These are phyloP conservation scores for Geosmithia morbida DNA, from an alignment of 2,329 filamentous ascomycete species.

Conservation along the genomic window DNA sequence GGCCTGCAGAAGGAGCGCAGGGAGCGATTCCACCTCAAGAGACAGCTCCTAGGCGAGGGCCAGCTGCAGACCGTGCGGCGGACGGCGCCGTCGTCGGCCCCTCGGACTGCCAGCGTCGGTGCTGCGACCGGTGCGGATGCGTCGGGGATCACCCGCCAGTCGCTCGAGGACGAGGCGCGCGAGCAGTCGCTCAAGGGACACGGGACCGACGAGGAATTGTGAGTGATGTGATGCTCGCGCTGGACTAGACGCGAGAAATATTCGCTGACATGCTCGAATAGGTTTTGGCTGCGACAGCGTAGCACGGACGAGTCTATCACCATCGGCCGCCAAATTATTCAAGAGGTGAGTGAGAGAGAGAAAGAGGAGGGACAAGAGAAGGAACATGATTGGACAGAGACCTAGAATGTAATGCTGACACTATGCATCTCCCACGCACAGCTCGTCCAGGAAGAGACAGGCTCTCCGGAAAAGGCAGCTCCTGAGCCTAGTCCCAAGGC, in stretches of 20 bases:
- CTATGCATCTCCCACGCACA: too few relatives aligned
- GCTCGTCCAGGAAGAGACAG: neutral
- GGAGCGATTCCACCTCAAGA: conserved; percentile 69
- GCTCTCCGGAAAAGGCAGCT: neutral
- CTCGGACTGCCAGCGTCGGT: conserved; percentile 30
- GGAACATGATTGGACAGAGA: neutral
- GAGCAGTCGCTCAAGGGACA: conserved; percentile 32
- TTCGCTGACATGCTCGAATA: conserved; percentile 9
- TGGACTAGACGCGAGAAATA: neutral
- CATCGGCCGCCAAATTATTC: conserved; percentile 39
- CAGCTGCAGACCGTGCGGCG: conserved; percentile 42
- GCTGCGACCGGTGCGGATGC: conserved; percentile 20
- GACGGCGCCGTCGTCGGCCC: conserved; percentile 28
- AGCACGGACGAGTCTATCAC: conserved; percentile 42
- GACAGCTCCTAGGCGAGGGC: conserved; percentile 62
- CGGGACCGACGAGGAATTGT: conserved; percentile 36
- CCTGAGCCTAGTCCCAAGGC: neutral
- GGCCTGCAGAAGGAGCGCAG: conserved; percentile 74
- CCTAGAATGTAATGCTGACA: too few relatives aligned
- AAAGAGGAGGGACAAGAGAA: too few relatives aligned
- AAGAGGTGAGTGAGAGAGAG: conserved; percentile 13
- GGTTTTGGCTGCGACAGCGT: conserved; percentile 49
- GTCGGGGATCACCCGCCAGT: conserved; percentile 44
- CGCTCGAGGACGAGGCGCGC: conserved; percentile 49
- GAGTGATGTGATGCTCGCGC: conserved; percentile 10